Conservation (phyloP, 225 moss, liverwort and hornwort species). For the Climacium dendroides region DNA sequence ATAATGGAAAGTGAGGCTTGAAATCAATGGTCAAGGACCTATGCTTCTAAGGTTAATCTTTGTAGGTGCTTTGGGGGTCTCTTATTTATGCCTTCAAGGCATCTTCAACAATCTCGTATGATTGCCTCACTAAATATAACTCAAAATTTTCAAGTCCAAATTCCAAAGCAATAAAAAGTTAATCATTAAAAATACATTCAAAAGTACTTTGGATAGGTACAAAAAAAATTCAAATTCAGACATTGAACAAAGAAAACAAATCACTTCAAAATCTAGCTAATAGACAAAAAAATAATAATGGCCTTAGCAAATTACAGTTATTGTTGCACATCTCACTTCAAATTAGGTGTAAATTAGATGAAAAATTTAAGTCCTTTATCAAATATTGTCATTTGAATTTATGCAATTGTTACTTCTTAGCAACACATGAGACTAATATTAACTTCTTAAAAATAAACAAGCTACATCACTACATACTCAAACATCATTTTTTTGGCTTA, state of each 20-base stretch:
- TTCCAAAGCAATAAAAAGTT: neutral
- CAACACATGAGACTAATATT: neutral
- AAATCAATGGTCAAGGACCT: fast-evolving
- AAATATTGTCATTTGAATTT: neutral
- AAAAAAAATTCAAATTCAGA: neutral
- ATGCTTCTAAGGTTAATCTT: neutral
- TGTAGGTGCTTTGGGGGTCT: neutral
- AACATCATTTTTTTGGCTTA: no score
- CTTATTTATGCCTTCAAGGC: neutral
- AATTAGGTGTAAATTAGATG: neutral
- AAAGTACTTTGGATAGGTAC: neutral
- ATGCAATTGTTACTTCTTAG: neutral
- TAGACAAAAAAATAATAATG: neutral
- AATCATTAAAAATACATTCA: neutral
- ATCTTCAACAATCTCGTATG: fast-evolving
- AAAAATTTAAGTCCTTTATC: neutral
- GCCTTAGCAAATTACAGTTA: fast-evolving
- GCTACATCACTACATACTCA: no score
- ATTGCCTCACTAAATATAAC: neutral
- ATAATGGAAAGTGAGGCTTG: no score
- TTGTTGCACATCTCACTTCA: neutral
- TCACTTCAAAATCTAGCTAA: neutral
- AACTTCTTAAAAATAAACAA: no score
- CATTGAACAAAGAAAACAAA: neutral
- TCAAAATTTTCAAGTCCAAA: neutral